Percentiles rank a stretch among this genome's conserved stretches.
Evolutionary conservation across 331 rosid species (phyloP).

Genomic region (Acacia concinna): DNA sequence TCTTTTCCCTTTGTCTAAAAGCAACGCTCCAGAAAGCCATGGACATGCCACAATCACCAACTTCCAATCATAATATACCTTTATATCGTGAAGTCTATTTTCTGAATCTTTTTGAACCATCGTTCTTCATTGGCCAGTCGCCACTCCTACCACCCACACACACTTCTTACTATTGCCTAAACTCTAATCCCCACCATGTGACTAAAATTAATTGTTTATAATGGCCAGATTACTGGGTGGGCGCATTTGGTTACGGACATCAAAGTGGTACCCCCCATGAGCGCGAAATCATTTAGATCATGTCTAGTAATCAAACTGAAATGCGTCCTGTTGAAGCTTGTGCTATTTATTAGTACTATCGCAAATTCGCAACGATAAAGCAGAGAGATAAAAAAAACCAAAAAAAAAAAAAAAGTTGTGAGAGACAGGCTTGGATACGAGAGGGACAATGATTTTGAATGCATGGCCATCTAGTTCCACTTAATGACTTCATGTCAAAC

Average conservation of each 20-base stretch:
- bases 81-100: not conserved
- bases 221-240: slow-evolving; percentile 4
- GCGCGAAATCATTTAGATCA: slow-evolving; percentile 2
- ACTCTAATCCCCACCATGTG: slow-evolving; percentile 31
- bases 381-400: not conserved
- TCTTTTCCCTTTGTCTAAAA: slow-evolving; percentile 35
- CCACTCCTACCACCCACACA: not conserved
- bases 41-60: slow-evolving; percentile 27
- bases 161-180: not conserved
- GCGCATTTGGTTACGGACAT: slow-evolving; percentile 18
- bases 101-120: not conserved
- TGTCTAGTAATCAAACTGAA: slow-evolving; percentile 1
- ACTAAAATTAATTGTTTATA: not conserved
- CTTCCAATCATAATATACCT: slow-evolving; percentile 28
- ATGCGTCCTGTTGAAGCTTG: not conserved
- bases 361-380: not conserved
- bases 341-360: not conserved
- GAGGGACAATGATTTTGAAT: slow-evolving; percentile 38
- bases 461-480: slow-evolving; percentile 24
- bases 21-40: slow-evolving; percentile 38
- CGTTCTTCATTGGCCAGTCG: not conserved
- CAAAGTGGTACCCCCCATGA: slow-evolving; percentile 15
- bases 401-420: not conserved
- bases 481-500: slow-evolving; percentile 13
- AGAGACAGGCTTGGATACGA: slow-evolving; percentile 24